Evolutionary conservation across 495 filamentous ascomycete genomes (phyloP), one percentile per base, ranked within the genome.

Genomic region (Aspergillus heteromorphus): DNA sequence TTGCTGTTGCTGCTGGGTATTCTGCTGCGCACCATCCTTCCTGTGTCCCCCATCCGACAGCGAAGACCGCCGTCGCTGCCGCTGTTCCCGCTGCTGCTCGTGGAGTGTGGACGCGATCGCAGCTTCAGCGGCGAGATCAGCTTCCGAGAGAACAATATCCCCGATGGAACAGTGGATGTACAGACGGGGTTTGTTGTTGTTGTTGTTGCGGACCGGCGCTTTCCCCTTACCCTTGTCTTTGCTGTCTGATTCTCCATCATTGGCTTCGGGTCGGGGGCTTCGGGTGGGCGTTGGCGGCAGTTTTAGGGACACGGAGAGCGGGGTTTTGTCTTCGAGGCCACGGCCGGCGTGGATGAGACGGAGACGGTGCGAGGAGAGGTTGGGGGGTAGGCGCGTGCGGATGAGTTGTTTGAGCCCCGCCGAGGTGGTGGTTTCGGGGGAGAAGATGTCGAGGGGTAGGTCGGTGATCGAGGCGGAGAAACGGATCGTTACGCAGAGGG

Each of bases 91-190:
- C 25, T 58, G 54, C 9, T 55, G 19, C 31, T 34, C 53, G 6
- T 57, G 65, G 6, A 64, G 19, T 7, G 65, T 73, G 29, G 75
- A 67, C 1, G 84, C 78, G 0, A 71, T 64, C 3, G 67, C 57
- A 7, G 81, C 82, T 76, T 96, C 92, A n/a, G 73, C 75, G 2
- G 71, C 75, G 17, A 97, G 81, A 25, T 93, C 89, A 0, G 69
- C 53, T 2, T 81, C 64, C 0, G 87, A 82, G 19, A 96, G 81
- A 6, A 68, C 63, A 11, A 76, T 70, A 43, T 79, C 78, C 61
- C 89, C 87, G 53, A 97, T 88, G 38, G 86, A 89, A 79, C 92
- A 97, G 77, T 95, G 91, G 48, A 95, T 84, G 72, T 93, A 95
- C 60, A 91, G 75, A 19, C 83, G 76, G 5, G 67, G 70, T 20